Evolutionary conservation across 2,329 filamentous ascomycete genomes (phyloP).

Genomic region (Ascochyta viciae-villosae): DNA sequence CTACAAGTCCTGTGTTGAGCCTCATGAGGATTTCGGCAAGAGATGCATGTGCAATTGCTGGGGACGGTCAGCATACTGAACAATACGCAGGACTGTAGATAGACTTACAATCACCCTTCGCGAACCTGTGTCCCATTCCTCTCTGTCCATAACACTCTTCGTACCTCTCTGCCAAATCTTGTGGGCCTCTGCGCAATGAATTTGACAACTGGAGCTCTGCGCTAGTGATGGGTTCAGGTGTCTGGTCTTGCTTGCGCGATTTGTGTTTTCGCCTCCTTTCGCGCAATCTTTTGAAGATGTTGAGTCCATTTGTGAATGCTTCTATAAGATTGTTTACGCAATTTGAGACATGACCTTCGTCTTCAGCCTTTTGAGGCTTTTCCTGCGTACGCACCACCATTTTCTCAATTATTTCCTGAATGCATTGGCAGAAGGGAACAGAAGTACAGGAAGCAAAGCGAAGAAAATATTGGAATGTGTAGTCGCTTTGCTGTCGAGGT

Average conservation of each 20-base stretch:
- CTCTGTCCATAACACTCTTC: conserved; percentile 44
- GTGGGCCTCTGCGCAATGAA: conserved; percentile 51
- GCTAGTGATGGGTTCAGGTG: conserved; percentile 30
- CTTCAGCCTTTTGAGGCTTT: conserved; percentile 24
- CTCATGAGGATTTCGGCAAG: conserved; percentile 55
- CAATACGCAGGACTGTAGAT: not conserved
- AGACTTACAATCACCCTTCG: conserved; percentile 54
- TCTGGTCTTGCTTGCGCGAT: conserved; percentile 30
- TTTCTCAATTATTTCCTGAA: conserved; percentile 16
- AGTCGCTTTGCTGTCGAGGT: conserved; percentile 26
- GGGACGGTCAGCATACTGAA: not conserved
- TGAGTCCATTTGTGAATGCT: conserved; percentile 54
- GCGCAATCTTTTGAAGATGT: conserved; percentile 54
- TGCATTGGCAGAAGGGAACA: conserved; percentile 15
- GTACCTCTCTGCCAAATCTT: conserved; percentile 54
- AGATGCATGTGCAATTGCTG: conserved; percentile 55
- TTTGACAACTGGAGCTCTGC: conserved; percentile 50
- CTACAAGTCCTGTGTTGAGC: conserved; percentile 56
- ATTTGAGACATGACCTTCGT: conserved; percentile 38
- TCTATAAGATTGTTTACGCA: conserved; percentile 53
- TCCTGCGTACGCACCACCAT: conserved; percentile 36
- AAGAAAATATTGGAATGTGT: conserved; percentile 18
- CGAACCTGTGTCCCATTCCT: conserved; percentile 48
- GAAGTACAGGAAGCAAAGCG: conserved; percentile 22
- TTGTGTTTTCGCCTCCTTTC: conserved; percentile 44